Base-by-base conservation (phyloP, 495 filamentous ascomycete species). In the Penicillium robsamsonii region DNA sequence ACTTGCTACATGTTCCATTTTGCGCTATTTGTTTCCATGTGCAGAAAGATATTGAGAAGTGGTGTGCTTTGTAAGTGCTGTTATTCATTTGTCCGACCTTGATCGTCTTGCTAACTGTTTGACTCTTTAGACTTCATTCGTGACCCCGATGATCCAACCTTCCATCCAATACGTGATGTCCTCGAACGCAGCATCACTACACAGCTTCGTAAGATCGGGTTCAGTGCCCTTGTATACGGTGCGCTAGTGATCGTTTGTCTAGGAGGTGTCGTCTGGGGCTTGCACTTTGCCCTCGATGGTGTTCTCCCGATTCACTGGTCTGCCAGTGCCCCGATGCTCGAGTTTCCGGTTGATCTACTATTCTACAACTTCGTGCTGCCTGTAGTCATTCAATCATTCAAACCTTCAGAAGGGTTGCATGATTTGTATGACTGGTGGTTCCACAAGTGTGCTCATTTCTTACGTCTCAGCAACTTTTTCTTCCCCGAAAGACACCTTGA, bases 1-100 rank as follows among this genome's bases (percentile, higher is more conserved):
- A 99, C 94, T 6, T 96, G 92, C 59, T 99, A 99, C 72, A 99
- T 99, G 94, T 99, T 99, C 71, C 94, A 99, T 68, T 99, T 99
- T 68, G 94, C 94, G 20, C 79, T 97, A 13, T 99, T 99, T 68
- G 94, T 99, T 43, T 92, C 92, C 41, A 97, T 99, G 94, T 99
- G 94, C 72, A 86, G 94, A 47, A 97, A 96, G 76, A 96, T 97
- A 50, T 87, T 99, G 87, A 84, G 94, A 57, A 87, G 79, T 47
- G 94, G 94, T 40, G 94, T 97, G 44, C 80, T 99, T 51, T 97
- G 87, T 90, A 76, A 81, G 87, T 78, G 53, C 17, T 22, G 0
- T 31, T 41, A 15, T 8, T 5, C 5, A 33, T 46, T 7, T 31
- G 17, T 15, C n/a, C 18, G 10, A 27, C 10, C 29, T 54, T 20